Percentiles rank a stretch among this genome's conserved stretches.
These are phyloP conservation scores for Oropetium thomaeum DNA, from an alignment of 176 grass and related monocot species.

Conservation along the genomic window DNA sequence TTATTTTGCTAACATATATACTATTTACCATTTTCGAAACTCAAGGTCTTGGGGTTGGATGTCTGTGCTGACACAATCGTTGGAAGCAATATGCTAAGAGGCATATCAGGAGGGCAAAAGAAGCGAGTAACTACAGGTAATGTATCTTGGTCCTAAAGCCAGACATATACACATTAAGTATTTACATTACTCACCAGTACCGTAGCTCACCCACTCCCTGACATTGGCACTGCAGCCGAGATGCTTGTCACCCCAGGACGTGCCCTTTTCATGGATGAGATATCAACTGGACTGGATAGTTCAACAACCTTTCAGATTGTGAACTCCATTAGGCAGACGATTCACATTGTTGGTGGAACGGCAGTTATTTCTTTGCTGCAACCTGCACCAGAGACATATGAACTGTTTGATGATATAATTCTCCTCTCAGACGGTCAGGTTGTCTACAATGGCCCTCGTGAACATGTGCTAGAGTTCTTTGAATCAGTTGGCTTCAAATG, in stretches of 20 bases:
- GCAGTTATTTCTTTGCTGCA: conserved; percentile 74
- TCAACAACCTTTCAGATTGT: conserved; percentile 87
- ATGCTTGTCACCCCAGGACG: conserved; percentile 80
- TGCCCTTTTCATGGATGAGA: conserved; percentile 90
- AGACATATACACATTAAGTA: neutral
- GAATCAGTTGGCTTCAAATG: conserved; percentile 74
- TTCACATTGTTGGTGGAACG: conserved; percentile 62
- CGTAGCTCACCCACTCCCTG: neutral
- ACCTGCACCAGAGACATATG: conserved; percentile 82
- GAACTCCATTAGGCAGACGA: conserved; percentile 58
- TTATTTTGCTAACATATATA: neutral
- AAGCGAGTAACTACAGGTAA: conserved; percentile 95
- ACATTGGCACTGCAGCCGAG: conserved; percentile 49
- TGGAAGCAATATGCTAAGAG: conserved; percentile 79
- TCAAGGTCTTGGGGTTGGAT: conserved; percentile 73
- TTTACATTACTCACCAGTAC: neutral
- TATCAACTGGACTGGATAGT: conserved; percentile 89
- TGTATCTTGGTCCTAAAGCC: neutral
- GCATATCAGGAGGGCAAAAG: conserved; percentile 79
- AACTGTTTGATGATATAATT: conserved; percentile 87
- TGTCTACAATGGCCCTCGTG: conserved; percentile 73
- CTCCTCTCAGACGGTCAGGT: conserved; percentile 75
- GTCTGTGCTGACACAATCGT: conserved; percentile 78
- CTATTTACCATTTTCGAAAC: neutral
- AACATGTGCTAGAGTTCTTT: conserved; percentile 77